phyloP scores from a whole-genome alignment of 768 basidiomycete genomes.

The Phanerodontia chrysosporium region DNA sequence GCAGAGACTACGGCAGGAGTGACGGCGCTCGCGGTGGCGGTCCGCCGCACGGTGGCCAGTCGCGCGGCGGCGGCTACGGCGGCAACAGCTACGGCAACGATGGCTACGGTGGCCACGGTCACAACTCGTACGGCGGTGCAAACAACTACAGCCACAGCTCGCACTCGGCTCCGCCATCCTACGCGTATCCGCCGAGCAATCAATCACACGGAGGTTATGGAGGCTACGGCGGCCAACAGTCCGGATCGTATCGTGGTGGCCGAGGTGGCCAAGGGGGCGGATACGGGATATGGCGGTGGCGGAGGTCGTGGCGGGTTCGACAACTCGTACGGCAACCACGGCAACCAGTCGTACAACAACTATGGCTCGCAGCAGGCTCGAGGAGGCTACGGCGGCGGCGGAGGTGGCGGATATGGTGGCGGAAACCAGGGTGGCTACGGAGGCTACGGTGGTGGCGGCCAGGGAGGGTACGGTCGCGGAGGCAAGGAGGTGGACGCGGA shows the following conservation, averaged over 20 bases:
- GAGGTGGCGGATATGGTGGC: slow-evolving; percentile 29
- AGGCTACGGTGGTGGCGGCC: slow-evolving; percentile 27
- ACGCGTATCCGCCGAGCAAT: neutral
- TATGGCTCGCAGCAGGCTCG: neutral
- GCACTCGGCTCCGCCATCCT: slow-evolving; percentile 9
- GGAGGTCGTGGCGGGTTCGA: neutral
- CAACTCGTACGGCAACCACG: slow-evolving; percentile 23
- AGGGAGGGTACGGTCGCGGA: slow-evolving; percentile 23
- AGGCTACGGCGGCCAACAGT: slow-evolving; percentile 32
- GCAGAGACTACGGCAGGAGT: slow-evolving; percentile 4
- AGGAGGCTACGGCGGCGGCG: slow-evolving; percentile 21
- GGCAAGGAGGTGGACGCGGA: slow-evolving; percentile 25
- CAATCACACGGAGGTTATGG: slow-evolving; percentile 8
- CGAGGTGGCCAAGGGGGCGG: slow-evolving; percentile 23
- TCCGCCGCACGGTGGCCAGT: neutral
- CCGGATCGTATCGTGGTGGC: slow-evolving; percentile 17
- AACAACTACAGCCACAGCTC: slow-evolving; percentile 8
- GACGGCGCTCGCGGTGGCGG: neutral
- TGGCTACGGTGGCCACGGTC: neutral
- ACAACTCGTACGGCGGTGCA: slow-evolving; percentile 5
- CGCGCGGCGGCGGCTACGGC: neutral
- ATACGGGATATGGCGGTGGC: slow-evolving; percentile 19
- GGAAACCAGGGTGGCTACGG: slow-evolving; percentile 29
- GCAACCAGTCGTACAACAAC: slow-evolving; percentile 22
- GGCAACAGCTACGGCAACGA: neutral